phyloP scores from a whole-genome alignment of 2,329 filamentous ascomycete species.

The Aspergillus felis region DNA sequence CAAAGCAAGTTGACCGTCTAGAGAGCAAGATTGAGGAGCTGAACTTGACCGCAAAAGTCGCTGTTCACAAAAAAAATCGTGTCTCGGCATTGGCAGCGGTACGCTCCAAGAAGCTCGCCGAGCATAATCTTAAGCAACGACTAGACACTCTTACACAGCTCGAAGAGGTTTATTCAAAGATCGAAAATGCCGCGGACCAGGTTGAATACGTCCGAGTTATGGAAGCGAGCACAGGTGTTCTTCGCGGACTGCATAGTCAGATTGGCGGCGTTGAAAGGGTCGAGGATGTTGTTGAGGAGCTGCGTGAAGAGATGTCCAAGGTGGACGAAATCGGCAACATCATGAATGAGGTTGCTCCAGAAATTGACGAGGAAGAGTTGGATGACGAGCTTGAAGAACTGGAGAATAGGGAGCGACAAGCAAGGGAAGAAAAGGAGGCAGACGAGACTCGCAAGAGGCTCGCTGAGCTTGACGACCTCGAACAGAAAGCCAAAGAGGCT shows the following conservation, averaged over 20 bases:
- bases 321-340: constrained; percentile 78
- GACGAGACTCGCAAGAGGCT: constrained; percentile 47
- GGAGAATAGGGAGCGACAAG: constrained; percentile 56
- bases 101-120: constrained; percentile 76
- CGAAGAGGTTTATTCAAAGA: constrained; percentile 75
- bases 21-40: constrained; percentile 49
- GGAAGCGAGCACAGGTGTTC: constrained; percentile 68
- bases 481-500: constrained; percentile 40
- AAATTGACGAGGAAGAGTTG: constrained; percentile 75
- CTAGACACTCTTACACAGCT: constrained; percentile 73
- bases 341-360: constrained; percentile 60
- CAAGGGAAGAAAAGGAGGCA: constrained; percentile 48
- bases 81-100: constrained; percentile 73
- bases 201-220: constrained; percentile 79
- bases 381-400: constrained; percentile 82
- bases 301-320: constrained; percentile 75
- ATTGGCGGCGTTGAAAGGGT: constrained; percentile 74
- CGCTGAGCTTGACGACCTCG: constrained; percentile 44
- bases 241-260: constrained; percentile 69
- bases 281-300: constrained; percentile 67
- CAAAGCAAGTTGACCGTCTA: constrained; percentile 63
- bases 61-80: constrained; percentile 69
- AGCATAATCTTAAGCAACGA: constrained; percentile 67
- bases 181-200: constrained; percentile 82
- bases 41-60: constrained; percentile 59